Conservation (phyloP, 805 yeast genomes). For the Diddensiella transvaalensis region DNA sequence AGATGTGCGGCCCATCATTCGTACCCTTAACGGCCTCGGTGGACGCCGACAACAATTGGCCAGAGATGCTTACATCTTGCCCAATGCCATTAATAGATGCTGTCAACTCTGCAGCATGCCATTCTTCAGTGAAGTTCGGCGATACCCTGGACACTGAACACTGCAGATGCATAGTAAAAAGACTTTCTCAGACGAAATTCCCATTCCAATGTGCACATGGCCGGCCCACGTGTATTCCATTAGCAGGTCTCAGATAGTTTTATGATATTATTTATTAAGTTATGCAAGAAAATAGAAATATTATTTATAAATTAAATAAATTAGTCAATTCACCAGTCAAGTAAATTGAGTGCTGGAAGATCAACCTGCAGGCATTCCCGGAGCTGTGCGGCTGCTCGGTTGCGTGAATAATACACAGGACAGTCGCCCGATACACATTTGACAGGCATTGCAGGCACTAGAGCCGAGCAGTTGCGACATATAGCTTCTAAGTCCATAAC, state of each 20-base stretch:
- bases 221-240: constrained; percentile 65
- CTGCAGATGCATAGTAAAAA: constrained; percentile 43
- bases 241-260: constrained; percentile 3
- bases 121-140: constrained; percentile 72
- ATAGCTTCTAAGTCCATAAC: constrained; percentile 23
- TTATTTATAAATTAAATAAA: background rate
- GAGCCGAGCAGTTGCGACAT: constrained; percentile 33
- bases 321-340: background rate
- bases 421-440: constrained; percentile 64
- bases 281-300: background rate
- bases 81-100: constrained; percentile 51
- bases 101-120: constrained; percentile 60
- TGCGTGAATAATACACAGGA: constrained; percentile 53
- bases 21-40: too few species aligned
- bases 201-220: constrained; percentile 90
- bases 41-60: background rate
- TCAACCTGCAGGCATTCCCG: constrained; percentile 1
- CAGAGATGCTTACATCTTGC: constrained; percentile 29
- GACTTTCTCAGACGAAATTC: constrained; percentile 45
- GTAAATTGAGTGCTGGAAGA: constrained; percentile 4
- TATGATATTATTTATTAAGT: constrained; percentile 1
- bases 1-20: constrained; percentile 5
- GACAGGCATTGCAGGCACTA: constrained; percentile 31
- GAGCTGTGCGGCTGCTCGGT: constrained; percentile 34
- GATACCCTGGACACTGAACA: constrained; percentile 42